These are phyloP conservation scores for Amoebophrya sp. DNA, from an alignment of 169 alveolate species.

Conservation along the genomic window DNA sequence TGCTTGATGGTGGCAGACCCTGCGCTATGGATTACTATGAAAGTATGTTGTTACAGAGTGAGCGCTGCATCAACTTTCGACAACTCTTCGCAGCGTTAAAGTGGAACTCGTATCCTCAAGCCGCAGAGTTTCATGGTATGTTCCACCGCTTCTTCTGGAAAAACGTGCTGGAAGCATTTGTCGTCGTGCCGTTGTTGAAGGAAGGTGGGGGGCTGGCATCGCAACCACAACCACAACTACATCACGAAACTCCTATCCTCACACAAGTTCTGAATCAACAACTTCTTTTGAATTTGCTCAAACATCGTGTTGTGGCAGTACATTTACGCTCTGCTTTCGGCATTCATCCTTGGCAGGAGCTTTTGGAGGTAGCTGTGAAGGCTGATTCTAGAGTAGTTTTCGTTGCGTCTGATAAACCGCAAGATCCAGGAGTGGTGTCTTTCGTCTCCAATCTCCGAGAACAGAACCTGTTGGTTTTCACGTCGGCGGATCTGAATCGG, in stretches of 20 bases:
- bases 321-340: background rate
- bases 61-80: background rate
- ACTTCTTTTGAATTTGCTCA: background rate
- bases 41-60: background rate
- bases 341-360: background rate
- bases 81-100: background rate
- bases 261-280: no score
- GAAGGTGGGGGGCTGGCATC: background rate
- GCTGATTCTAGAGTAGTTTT: background rate
- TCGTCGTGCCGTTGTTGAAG: background rate
- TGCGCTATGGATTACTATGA: background rate
- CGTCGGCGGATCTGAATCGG: background rate
- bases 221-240: no score
- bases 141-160: background rate
- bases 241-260: no score
- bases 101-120: background rate
- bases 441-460: background rate
- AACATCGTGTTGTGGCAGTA: background rate
- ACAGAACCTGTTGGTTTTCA: background rate
- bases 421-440: background rate
- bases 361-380: background rate
- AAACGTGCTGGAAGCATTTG: background rate
- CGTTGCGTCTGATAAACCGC: background rate
- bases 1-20: background rate
- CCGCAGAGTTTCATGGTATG: background rate